phyloP scores from a whole-genome alignment of 2,329 filamentous ascomycete genomes.

The Lachnellula suecica region DNA sequence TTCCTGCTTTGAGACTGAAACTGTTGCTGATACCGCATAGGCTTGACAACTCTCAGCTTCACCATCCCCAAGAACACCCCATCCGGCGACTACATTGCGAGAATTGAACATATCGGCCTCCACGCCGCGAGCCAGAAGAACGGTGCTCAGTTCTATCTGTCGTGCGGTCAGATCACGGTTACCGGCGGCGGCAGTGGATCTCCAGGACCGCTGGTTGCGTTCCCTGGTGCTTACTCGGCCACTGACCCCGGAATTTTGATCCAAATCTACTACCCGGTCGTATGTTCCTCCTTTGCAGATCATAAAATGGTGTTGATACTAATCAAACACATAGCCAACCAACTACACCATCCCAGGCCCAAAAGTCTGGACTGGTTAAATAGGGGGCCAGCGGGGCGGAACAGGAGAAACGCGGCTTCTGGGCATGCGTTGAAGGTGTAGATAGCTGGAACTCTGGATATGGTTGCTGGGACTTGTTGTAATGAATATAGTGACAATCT shows the following conservation, averaged over 20 bases:
- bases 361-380: not conserved
- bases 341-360: not conserved
- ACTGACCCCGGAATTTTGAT: constrained; percentile 25
- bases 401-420: not conserved
- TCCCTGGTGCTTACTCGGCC: constrained; percentile 36
- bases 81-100: constrained; percentile 37
- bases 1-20: not conserved
- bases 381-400: not conserved
- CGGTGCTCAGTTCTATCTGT: constrained; percentile 30
- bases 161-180: constrained; percentile 42
- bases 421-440: not conserved
- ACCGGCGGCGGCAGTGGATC: constrained; percentile 39
- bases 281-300: not conserved
- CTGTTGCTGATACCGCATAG: not conserved
- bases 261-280: constrained; percentile 5
- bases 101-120: constrained; percentile 35
- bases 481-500: too few species aligned
- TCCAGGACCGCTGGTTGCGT: constrained; percentile 35
- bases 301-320: not conserved
- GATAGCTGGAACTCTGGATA: not conserved
- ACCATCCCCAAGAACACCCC: not conserved
- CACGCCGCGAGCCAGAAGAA: constrained; percentile 11
- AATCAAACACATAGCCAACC: not conserved
- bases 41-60: constrained; percentile 5
- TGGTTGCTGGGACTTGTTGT: too few species aligned